Evolutionary conservation across 1,139 yeast genomes (phyloP).

Genomic region (Protomyces inouyei): DNA sequence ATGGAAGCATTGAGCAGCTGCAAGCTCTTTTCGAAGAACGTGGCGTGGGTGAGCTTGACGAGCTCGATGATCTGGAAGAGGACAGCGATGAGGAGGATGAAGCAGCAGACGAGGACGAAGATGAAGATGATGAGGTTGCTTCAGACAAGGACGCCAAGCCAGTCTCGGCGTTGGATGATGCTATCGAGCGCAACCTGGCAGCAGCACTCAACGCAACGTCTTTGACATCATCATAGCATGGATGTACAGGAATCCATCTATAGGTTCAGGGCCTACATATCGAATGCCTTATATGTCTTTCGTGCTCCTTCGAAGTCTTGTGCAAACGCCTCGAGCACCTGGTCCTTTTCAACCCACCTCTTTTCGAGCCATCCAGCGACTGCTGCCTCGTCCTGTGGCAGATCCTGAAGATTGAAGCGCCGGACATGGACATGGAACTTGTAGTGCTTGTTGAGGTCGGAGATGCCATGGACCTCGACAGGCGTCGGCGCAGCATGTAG

Average conservation of each 20-base stretch:
- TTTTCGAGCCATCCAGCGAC: constrained; percentile 37
- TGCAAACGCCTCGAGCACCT: constrained; percentile 12
- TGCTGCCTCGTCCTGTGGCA: constrained; percentile 24
- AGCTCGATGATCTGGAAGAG: constrained; percentile 90
- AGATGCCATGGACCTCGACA: constrained; percentile 51
- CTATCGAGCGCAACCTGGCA: constrained; percentile 37
- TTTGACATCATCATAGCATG: not conserved
- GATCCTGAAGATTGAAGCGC: constrained; percentile 44
- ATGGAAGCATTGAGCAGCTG: constrained; percentile 53
- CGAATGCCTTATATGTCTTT: not conserved
- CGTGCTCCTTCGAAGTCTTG: not conserved
- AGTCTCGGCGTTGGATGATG: constrained; percentile 54
- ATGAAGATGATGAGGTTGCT: constrained; percentile 53
- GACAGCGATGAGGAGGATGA: constrained; percentile 80
- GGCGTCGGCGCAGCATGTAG: constrained; percentile 48
- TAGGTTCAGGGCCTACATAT: not conserved
- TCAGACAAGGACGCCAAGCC: constrained; percentile 44
- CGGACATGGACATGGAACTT: constrained; percentile 49
- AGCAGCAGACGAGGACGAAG: constrained; percentile 64
- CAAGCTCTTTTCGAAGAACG: constrained; percentile 61
- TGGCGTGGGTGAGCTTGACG: constrained; percentile 80
- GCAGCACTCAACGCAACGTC: constrained; percentile 31
- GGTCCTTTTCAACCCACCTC: constrained; percentile 35
- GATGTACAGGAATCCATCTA: too few species aligned
- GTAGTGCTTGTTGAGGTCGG: constrained; percentile 42